Conservation (phyloP, 805 yeast genomes). For the Schizosaccharomyces octosporus region DNA sequence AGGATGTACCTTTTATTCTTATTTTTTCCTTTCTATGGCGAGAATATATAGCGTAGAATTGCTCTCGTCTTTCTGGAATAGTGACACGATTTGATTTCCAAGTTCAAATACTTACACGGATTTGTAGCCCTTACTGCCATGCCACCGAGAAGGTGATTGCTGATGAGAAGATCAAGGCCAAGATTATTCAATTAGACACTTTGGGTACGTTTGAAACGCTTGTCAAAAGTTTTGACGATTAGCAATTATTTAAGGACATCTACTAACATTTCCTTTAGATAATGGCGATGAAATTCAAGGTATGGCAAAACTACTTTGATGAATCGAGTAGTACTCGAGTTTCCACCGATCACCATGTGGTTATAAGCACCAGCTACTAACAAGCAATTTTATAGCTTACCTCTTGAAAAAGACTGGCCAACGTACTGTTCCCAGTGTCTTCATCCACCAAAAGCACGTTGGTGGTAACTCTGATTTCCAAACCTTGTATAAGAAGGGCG, state of each 20-base stretch:
- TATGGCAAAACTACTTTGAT: not conserved
- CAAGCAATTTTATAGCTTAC: conserved; percentile 17
- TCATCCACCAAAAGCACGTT: conserved; percentile 72
- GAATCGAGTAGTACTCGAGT: not conserved
- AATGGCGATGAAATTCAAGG: conserved; percentile 30
- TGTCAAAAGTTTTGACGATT: too few species aligned
- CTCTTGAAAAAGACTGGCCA: conserved; percentile 60
- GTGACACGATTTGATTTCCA: too few species aligned
- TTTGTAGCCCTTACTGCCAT: conserved; percentile 14
- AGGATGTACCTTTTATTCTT: too few species aligned
- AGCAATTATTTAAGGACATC: too few species aligned
- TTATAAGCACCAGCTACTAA: conserved; percentile 35
- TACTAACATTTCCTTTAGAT: conserved; percentile 4
- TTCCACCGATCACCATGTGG: conserved; percentile 28
- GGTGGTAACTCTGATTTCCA: conserved; percentile 26
- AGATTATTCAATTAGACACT: conserved; percentile 13
- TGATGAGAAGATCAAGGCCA: conserved; percentile 21
- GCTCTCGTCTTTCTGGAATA: too few species aligned
- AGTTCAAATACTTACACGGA: not conserved
- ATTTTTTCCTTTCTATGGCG: too few species aligned
- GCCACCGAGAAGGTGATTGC: conserved; percentile 21
- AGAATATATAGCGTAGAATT: too few species aligned
- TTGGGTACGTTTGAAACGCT: not conserved
- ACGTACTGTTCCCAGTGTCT: conserved; percentile 79
- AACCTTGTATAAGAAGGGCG: not conserved